Evolutionary conservation across 331 rosid genomes (phyloP).

Genomic region (Malus hybrid): DNA sequence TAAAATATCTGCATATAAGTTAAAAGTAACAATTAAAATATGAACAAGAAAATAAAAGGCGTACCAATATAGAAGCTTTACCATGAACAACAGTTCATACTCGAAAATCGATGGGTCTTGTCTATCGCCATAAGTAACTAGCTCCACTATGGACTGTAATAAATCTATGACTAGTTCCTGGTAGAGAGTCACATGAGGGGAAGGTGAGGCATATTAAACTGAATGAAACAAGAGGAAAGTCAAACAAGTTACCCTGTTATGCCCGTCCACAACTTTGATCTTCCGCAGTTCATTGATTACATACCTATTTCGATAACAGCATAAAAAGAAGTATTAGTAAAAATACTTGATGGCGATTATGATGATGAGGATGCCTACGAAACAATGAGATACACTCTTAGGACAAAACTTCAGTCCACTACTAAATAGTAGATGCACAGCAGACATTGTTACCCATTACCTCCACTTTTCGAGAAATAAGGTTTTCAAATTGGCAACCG

Average conservation of each 20-base stretch:
- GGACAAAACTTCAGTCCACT: background rate
- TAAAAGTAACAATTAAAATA: constrained; percentile 5
- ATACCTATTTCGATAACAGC: constrained; percentile 31
- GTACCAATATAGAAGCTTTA: background rate
- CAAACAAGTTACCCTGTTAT: constrained; percentile 48
- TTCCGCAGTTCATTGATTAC: constrained; percentile 45
- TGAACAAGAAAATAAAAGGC: background rate
- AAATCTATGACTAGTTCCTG: constrained; percentile 76
- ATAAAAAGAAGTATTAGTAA: background rate
- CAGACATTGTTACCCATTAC: background rate
- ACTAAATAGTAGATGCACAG: background rate
- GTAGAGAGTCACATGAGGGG: background rate
- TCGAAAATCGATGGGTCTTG: constrained; percentile 74
- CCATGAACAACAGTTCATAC: constrained; percentile 34
- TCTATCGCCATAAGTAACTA: constrained; percentile 74
- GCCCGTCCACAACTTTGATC: constrained; percentile 51
- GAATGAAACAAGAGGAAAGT: background rate
- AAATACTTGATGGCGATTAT: background rate
- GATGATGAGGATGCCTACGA: background rate
- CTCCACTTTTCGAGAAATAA: background rate
- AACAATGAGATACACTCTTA: background rate
- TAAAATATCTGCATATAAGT: constrained; percentile 53
- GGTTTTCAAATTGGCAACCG: background rate
- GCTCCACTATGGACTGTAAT: constrained; percentile 74
- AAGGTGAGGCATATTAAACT: background rate